These are phyloP conservation scores for Brassica rapa DNA, from an alignment of 345 rosid genomes.

Conservation along the genomic window DNA sequence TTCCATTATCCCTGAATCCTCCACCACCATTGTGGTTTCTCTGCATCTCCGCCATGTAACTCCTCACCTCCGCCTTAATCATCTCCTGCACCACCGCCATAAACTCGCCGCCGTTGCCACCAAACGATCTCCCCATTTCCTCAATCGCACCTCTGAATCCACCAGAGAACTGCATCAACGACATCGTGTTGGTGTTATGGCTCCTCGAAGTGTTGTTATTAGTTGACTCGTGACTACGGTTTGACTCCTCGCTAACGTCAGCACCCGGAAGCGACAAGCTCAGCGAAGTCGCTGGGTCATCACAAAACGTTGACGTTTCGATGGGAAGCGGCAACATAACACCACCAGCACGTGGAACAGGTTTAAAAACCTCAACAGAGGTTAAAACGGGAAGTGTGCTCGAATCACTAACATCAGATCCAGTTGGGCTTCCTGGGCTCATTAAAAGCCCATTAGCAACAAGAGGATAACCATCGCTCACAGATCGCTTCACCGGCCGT, in stretches of 20 bases:
- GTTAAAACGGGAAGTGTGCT: slow-evolving; percentile 45
- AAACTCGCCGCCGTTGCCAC: slow-evolving; percentile 47
- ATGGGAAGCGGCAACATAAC: slow-evolving; percentile 41
- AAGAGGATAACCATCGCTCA: slow-evolving; percentile 55
- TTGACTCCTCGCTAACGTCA: slow-evolving; percentile 53
- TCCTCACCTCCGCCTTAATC: slow-evolving; percentile 81
- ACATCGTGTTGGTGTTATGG: background rate
- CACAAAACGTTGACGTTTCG: slow-evolving; percentile 49
- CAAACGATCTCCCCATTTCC: slow-evolving; percentile 24
- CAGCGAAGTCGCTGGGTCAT: slow-evolving; percentile 63
- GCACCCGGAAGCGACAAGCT: slow-evolving; percentile 66
- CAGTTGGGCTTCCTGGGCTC: slow-evolving; percentile 74
- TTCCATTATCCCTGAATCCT: slow-evolving; percentile 55
- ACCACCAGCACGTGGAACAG: slow-evolving; percentile 55
- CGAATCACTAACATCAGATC: slow-evolving; percentile 71
- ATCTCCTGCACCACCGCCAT: slow-evolving; percentile 83
- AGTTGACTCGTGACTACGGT: slow-evolving; percentile 44
- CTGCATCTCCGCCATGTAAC: slow-evolving; percentile 66
- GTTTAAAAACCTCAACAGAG: slow-evolving; percentile 46
- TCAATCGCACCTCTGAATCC: slow-evolving; percentile 17
- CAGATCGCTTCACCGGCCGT: slow-evolving; percentile 70
- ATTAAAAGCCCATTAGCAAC: slow-evolving; percentile 55
- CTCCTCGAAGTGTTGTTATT: background rate
- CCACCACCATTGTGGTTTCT: slow-evolving; percentile 28
- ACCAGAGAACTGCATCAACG: slow-evolving; percentile 17